Conservation (phyloP, 179 eudicot species). For the Drosera spatulata region DNA sequence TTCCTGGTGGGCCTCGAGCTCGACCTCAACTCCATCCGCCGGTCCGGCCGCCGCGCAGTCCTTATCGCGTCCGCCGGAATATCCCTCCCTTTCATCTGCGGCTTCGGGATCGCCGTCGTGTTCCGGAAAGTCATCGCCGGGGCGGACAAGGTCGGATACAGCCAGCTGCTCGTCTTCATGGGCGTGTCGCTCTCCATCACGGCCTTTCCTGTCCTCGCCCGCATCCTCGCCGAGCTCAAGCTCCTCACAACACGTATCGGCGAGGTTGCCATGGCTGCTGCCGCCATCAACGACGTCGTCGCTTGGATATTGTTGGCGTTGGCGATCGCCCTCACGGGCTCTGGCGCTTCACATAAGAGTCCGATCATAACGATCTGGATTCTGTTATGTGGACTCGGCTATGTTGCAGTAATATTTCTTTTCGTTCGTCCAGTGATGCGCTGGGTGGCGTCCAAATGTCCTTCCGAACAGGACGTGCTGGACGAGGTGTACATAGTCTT, state of each 20-base stretch:
- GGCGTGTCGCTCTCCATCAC: conserved; percentile 21
- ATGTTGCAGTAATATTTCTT: conserved; percentile 18
- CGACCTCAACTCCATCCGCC: conserved; percentile 12
- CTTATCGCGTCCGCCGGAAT: conserved; percentile 12
- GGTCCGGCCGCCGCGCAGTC: conserved; percentile 8
- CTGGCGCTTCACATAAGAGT: conserved; percentile 12
- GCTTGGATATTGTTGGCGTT: conserved; percentile 18
- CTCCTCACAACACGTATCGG: conserved; percentile 19
- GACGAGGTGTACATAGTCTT: conserved; percentile 21
- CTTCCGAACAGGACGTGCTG: conserved; percentile 13
- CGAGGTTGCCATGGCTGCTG: conserved; percentile 19
- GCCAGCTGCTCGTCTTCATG: conserved; percentile 14
- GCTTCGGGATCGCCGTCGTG: conserved; percentile 7
- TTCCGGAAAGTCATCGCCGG: conserved; percentile 4
- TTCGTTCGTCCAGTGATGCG: conserved; percentile 20
- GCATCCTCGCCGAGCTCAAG: conserved; percentile 21
- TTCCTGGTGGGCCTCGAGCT: conserved; percentile 19
- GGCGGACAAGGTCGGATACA: conserved; percentile 5
- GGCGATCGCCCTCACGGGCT: conserved; percentile 12
- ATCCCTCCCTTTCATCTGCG: conserved; percentile 9
- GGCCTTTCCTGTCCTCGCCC: conserved; percentile 21
- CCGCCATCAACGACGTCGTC: conserved; percentile 14
- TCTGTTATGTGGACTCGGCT: conserved; percentile 22
- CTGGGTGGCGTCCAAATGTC: conserved; percentile 16
- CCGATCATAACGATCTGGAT: conserved; percentile 34